Evolutionary conservation across 148 eudicot species (phyloP).

Genomic region (Fagopyrum homotropicum): DNA sequence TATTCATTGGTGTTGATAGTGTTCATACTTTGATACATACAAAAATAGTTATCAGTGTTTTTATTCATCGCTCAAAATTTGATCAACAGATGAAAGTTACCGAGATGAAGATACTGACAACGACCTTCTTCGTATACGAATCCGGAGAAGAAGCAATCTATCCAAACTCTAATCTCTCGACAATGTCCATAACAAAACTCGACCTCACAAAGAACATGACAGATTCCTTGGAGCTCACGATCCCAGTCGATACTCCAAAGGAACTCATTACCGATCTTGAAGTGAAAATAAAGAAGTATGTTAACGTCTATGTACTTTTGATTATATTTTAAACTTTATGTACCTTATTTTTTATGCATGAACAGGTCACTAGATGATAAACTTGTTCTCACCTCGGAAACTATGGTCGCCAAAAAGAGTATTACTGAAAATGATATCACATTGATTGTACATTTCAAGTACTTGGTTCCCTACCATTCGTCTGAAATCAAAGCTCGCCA

Average conservation of each 20-base stretch:
- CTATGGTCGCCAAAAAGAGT: not conserved
- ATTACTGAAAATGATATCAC: not conserved
- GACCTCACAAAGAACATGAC: slow-evolving; percentile 7
- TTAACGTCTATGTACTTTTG: not conserved
- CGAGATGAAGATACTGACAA: not conserved
- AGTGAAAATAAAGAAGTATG: slow-evolving; percentile 10
- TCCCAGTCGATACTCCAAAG: slow-evolving; percentile 5
- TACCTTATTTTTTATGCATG: not conserved
- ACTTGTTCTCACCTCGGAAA: not conserved
- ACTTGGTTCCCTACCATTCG: slow-evolving; percentile 6
- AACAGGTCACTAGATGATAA: slow-evolving; percentile 10
- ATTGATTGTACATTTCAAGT: slow-evolving; percentile 8
- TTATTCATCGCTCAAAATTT: too few species aligned
- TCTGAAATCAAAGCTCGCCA: slow-evolving; percentile 8
- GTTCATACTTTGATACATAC: too few species aligned
- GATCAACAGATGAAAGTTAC: slow-evolving; percentile 7
- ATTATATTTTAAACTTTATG: not conserved
- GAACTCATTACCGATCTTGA: slow-evolving; percentile 5
- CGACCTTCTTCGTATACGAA: slow-evolving; percentile 2
- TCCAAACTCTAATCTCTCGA: slow-evolving; percentile 6
- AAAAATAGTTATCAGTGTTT: too few species aligned
- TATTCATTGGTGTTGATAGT: too few species aligned
- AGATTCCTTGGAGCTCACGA: slow-evolving; percentile 3
- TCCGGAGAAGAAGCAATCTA: not conserved
- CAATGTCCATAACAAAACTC: not conserved